phyloP scores from a whole-genome alignment of 2,329 filamentous ascomycete genomes.

The Westerdykella aurantiaca region DNA sequence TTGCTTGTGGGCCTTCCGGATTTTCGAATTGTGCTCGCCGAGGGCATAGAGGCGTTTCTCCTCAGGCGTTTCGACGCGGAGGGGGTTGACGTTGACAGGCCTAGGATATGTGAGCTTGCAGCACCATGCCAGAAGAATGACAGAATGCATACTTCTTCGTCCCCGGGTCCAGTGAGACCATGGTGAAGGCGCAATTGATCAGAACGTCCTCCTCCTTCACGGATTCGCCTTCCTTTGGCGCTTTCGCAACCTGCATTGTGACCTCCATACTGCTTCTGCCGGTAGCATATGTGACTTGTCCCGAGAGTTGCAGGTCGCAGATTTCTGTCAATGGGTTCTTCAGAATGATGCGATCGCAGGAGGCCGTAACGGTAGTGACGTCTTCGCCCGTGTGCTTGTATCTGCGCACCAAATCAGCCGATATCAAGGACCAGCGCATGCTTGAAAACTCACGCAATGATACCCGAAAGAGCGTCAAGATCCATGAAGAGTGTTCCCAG shows the following conservation, averaged over 20 bases:
- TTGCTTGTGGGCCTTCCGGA: constrained; percentile 59
- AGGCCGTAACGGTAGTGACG: constrained; percentile 59
- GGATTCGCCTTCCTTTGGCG: constrained; percentile 53
- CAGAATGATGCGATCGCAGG: constrained; percentile 60
- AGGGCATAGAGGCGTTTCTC: constrained; percentile 58
- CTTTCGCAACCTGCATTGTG: constrained; percentile 66
- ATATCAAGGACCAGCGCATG: constrained; percentile 38
- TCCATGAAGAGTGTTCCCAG: constrained; percentile 75
- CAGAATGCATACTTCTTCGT: constrained; percentile 52
- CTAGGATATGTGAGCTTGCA: constrained; percentile 25
- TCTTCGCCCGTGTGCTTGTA: constrained; percentile 65
- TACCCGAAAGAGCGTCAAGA: constrained; percentile 68
- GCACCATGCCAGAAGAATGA: not conserved
- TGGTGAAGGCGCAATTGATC: constrained; percentile 69
- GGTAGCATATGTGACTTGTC: constrained; percentile 64
- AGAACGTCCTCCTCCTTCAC: constrained; percentile 56
- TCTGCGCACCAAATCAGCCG: constrained; percentile 14
- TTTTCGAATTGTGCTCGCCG: constrained; percentile 61
- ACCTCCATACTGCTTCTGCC: constrained; percentile 69
- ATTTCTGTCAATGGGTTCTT: constrained; percentile 69
- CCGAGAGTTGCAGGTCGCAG: constrained; percentile 69
- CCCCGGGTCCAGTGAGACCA: constrained; percentile 65
- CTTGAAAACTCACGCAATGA: constrained; percentile 58
- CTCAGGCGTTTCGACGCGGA: constrained; percentile 57
- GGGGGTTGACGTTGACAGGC: constrained; percentile 56